Evolutionary conservation across 495 filamentous ascomycete genomes (phyloP), one percentile per base, ranked within the genome.

Genomic region (Podospora sp.): DNA sequence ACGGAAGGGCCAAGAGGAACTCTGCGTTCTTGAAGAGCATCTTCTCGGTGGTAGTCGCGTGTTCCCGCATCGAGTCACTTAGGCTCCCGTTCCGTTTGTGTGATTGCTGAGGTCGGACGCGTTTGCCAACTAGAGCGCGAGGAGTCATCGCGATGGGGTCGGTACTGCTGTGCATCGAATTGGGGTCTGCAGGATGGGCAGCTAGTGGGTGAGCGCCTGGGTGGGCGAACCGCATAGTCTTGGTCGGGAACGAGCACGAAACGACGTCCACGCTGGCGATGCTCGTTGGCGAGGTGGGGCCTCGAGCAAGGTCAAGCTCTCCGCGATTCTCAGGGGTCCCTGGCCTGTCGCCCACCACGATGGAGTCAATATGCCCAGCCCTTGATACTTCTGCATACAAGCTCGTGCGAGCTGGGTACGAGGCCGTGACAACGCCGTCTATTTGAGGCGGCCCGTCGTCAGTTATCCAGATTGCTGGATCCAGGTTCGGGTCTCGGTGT

Each of bases 11-110:
- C 76, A 90, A 73, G 25, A 89, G 76, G 62, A 89, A 77, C 67
- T 90, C 85, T 20, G 81, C 79, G 55, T 81, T 84, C 72, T 83
- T 83, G 72, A 77, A 78, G 27, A 83, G 60, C 61, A 77, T 77
- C 66, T 76, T 80, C 77, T 88, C 81, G 0, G 80, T 75, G 68
- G 80, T 61, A 70, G 79, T 70, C 75, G 85, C 69, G 4, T 91
- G 89, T 11, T 97, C 93, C 73, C 93, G 85, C 64, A 94, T 81
- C 3, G 95, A 96, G 75, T 99, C 95, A 1, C 91, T 92, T 66
- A 97, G 76, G 70, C 85, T 86, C 50, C 77, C 81, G 67, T 84
- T 86, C 18, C 85, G 78, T 70, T 81, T 83, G 71, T 87, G 84
- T 3, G 78, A 73, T 8, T 73, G 74, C 22, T 79, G 75, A 9